Evolutionary conservation across 352 stramenopile species (phyloP).

Genomic region (Phytophthora idaei): DNA sequence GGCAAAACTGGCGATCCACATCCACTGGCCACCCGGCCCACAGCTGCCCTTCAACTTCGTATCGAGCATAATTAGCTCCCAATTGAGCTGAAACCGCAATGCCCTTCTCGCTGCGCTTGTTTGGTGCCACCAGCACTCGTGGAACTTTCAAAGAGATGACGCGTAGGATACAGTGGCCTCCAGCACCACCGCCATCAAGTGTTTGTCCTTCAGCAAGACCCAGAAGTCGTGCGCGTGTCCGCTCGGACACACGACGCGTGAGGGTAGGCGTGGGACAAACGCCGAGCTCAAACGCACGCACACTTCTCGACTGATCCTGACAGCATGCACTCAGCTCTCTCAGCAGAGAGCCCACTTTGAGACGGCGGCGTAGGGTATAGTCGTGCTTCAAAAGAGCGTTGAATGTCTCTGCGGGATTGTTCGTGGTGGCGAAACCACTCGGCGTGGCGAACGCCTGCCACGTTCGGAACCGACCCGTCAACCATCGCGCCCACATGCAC

Average conservation of each 20-base stretch:
- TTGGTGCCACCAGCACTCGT: not conserved
- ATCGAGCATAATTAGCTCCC: slow-evolving; percentile 4
- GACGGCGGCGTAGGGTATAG: slow-evolving; percentile 13
- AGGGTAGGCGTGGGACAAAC: not conserved
- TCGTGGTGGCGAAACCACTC: slow-evolving; percentile 12
- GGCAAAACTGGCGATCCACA: not conserved
- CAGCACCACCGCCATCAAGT: not conserved
- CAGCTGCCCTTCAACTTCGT: slow-evolving; percentile 3
- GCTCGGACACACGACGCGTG: not conserved
- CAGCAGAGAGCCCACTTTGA: slow-evolving; percentile 14
- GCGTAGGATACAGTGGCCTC: not conserved
- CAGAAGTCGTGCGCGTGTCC: not conserved
- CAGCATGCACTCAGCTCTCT: slow-evolving; percentile 5
- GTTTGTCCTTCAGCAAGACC: not conserved
- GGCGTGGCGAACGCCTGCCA: slow-evolving; percentile 26
- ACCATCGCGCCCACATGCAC: slow-evolving; percentile 9
- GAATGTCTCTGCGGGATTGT: slow-evolving; percentile 29
- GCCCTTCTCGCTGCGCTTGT: not conserved
- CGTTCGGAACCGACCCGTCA: slow-evolving; percentile 1
- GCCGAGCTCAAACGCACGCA: not conserved
- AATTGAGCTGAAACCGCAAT: slow-evolving; percentile 11
- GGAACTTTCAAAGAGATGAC: not conserved
- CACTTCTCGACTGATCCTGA: not conserved
- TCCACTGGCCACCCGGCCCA: slow-evolving; percentile 1
- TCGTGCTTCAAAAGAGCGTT: slow-evolving; percentile 27